phyloP scores from a whole-genome alignment of 805 yeast genomes.

The Sugiyamaella boreocaroliniensis region DNA sequence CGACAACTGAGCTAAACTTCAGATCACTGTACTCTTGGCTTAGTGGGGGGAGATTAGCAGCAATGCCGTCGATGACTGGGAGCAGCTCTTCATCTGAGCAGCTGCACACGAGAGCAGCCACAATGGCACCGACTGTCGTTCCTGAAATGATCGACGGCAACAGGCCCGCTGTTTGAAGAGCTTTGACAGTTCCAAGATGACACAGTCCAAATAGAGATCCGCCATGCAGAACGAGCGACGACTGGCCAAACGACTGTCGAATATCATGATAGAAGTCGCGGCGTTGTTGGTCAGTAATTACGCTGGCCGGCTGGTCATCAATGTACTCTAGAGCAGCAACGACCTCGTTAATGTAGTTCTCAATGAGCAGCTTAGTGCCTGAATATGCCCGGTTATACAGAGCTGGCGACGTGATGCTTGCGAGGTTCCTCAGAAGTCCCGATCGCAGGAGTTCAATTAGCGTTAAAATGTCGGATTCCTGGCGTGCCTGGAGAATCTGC shows the following conservation, averaged over 20 bases:
- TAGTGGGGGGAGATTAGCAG: conserved; percentile 22
- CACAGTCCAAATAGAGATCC: conserved; percentile 92
- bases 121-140: conserved; percentile 88
- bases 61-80: conserved; percentile 31
- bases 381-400: conserved; percentile 74
- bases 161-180: conserved; percentile 64
- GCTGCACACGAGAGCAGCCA: conserved; percentile 79
- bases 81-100: conserved; percentile 58
- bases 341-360: conserved; percentile 77
- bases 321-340: conserved; percentile 58
- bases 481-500: conserved; percentile 54
- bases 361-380: conserved; percentile 86
- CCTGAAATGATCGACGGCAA: conserved; percentile 86
- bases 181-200: conserved; percentile 87
- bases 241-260: conserved; percentile 79
- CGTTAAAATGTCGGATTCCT: conserved; percentile 47
- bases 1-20: conserved; percentile 46
- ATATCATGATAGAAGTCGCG: conserved; percentile 79
- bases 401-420: conserved; percentile 75
- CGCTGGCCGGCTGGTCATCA: conserved; percentile 33
- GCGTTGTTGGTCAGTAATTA: conserved; percentile 40
- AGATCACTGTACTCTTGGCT: conserved; percentile 16
- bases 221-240: conserved; percentile 88
- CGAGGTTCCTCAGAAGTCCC: conserved; percentile 83
- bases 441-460: conserved; percentile 67